These are phyloP conservation scores for Millerozyma miso DNA, from an alignment of 805 yeast genomes.

Conservation along the genomic window DNA sequence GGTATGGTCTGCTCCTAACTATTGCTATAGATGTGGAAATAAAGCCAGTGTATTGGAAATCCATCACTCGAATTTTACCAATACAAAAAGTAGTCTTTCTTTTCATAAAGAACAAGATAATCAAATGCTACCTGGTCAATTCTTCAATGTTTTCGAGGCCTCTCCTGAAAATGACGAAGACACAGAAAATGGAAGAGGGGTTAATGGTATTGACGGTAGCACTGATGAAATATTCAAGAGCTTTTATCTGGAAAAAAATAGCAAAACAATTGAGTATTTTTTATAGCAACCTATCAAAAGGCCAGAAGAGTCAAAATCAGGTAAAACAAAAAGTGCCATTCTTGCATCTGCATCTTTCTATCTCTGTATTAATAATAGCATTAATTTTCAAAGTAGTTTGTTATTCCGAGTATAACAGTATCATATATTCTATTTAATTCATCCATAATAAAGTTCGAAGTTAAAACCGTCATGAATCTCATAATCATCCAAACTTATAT, in stretches of 20 bases:
- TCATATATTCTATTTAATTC: no score
- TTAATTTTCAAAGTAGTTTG: neutral
- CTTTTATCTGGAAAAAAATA: conserved; percentile 21
- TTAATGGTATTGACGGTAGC: conserved; percentile 28
- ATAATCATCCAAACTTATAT: conserved; percentile 88
- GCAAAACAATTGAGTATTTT: conserved; percentile 50
- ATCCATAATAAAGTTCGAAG: conserved; percentile 76
- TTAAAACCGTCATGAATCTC: conserved; percentile 89
- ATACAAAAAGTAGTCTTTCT: conserved; percentile 1
- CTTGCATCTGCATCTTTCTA: neutral
- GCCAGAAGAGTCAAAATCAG: neutral
- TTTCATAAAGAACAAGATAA: conserved; percentile 4
- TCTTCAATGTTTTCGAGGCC: conserved; percentile 93
- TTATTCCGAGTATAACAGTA: neutral
- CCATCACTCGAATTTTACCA: conserved; percentile 42
- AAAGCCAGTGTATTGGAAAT: conserved; percentile 96
- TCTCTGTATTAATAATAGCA: conserved; percentile 1
- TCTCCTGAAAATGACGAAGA: conserved; percentile 87
- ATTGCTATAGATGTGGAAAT: conserved; percentile 95
- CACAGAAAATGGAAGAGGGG: conserved; percentile 37
- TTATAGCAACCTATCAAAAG: conserved; percentile 21
- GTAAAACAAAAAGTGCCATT: neutral
- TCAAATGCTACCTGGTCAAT: conserved; percentile 47
- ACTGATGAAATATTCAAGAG: conserved; percentile 22
- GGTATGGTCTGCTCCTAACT: conserved; percentile 98